A percentile compares a stretch with the other conserved stretches of the same genome.
These are phyloP conservation scores for Margaritispora aquatica DNA, from an alignment of 495 filamentous ascomycete species.

Conservation along the genomic window DNA sequence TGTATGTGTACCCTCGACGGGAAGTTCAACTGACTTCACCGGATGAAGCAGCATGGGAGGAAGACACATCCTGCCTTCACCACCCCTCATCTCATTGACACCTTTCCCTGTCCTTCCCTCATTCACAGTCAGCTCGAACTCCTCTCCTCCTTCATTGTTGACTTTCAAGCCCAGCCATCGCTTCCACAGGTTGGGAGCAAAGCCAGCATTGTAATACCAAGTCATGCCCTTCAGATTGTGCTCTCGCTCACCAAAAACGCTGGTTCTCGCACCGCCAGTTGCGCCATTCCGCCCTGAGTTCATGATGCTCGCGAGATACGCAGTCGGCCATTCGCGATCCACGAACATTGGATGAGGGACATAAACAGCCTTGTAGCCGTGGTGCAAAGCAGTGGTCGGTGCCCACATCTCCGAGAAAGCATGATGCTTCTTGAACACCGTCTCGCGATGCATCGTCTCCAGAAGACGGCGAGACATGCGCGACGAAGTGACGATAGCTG, in stretches of 20 bases:
- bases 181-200: constrained; percentile 74
- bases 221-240: constrained; percentile 85
- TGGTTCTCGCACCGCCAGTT: constrained; percentile 59
- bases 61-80: constrained; percentile 85
- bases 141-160: constrained; percentile 80
- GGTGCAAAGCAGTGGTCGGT: constrained; percentile 76
- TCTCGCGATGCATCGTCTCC: constrained; percentile 84
- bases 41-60: constrained; percentile 91
- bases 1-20: constrained; percentile 47
- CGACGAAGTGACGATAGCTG: constrained; percentile 80
- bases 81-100: constrained; percentile 43
- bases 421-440: constrained; percentile 68
- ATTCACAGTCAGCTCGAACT: constrained; percentile 65
- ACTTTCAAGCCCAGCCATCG: constrained; percentile 83
- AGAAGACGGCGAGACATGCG: constrained; percentile 80
- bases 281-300: constrained; percentile 83
- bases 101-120: constrained; percentile 39
- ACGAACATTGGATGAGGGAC: constrained; percentile 88
- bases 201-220: constrained; percentile 93
- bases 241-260: constrained; percentile 78
- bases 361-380: constrained; percentile 92
- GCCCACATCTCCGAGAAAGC: constrained; percentile 98
- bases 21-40: constrained; percentile 76
- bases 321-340: constrained; percentile 81
- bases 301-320: constrained; percentile 73